Conservation (phyloP, 345 rosid genomes). For the Rubroshorea leprosula region DNA sequence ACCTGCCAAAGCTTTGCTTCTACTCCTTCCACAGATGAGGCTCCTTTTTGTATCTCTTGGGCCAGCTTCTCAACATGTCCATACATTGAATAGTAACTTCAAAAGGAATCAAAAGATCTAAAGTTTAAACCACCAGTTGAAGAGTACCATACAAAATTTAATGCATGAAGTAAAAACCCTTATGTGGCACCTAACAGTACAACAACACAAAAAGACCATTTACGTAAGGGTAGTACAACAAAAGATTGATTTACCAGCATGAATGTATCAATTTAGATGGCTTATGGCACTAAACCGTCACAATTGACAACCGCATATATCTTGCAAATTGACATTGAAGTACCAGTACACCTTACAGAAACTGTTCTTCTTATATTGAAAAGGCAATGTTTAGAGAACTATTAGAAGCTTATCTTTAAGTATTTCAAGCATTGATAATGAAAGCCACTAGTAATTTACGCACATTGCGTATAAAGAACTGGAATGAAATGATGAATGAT, state of each 20-base stretch:
- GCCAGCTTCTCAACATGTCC: slow-evolving; percentile 72
- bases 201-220: background rate
- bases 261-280: background rate
- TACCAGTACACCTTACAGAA: background rate
- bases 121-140: background rate
- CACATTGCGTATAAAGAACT: slow-evolving; percentile 12
- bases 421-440: slow-evolving; percentile 26
- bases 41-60: slow-evolving; percentile 63
- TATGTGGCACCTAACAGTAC: background rate
- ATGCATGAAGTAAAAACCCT: background rate
- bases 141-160: too few species aligned
- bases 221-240: background rate
- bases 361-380: slow-evolving; percentile 4
- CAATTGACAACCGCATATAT: background rate
- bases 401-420: slow-evolving; percentile 14
- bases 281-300: background rate
- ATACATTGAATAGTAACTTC: slow-evolving; percentile 71
- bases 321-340: background rate
- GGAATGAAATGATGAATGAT: slow-evolving; percentile 22
- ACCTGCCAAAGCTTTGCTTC: slow-evolving; percentile 73
- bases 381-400: background rate
- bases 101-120: background rate
- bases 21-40: slow-evolving; percentile 60
- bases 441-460: slow-evolving; percentile 25
- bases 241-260: background rate